Conservation (phyloP, 805 yeast species). For the Nakazawaea peltata region DNA sequence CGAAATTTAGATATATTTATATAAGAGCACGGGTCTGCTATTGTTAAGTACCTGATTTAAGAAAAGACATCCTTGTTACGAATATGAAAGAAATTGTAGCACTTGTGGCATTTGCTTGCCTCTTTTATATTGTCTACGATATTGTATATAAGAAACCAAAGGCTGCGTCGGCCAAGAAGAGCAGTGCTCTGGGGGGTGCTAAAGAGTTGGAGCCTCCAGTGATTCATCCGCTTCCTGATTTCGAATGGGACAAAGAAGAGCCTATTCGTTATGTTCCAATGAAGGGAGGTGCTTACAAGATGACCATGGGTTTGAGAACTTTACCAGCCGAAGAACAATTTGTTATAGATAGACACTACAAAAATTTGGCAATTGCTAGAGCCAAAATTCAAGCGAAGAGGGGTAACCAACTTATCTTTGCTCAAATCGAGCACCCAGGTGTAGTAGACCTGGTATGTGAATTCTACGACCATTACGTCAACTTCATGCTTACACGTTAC, state of each 20-base stretch:
- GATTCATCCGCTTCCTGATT: too few species aligned
- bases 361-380: constrained; percentile 32
- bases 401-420: constrained; percentile 24
- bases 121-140: too few species aligned
- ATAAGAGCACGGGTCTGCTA: too few species aligned
- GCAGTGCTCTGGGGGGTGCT: too few species aligned
- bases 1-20: too few species aligned
- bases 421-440: constrained; percentile 15
- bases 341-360: constrained; percentile 53
- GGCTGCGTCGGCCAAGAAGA: too few species aligned
- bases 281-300: constrained; percentile 38
- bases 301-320: constrained; percentile 56
- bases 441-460: constrained; percentile 35
- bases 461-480: constrained; percentile 34
- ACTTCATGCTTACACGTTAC: constrained; percentile 1
- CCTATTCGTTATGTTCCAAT: constrained; percentile 40
- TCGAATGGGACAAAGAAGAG: constrained; percentile 33
- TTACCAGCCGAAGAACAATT: constrained; percentile 47
- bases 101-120: too few species aligned
- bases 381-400: constrained; percentile 23
- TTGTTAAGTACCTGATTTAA: too few species aligned
- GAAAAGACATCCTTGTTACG: too few species aligned
- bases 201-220: too few species aligned
- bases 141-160: too few species aligned
- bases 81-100: too few species aligned